These are phyloP conservation scores for Cylindrotheca closterium DNA, from an alignment of 108 stramenopile species.

Conservation along the genomic window DNA sequence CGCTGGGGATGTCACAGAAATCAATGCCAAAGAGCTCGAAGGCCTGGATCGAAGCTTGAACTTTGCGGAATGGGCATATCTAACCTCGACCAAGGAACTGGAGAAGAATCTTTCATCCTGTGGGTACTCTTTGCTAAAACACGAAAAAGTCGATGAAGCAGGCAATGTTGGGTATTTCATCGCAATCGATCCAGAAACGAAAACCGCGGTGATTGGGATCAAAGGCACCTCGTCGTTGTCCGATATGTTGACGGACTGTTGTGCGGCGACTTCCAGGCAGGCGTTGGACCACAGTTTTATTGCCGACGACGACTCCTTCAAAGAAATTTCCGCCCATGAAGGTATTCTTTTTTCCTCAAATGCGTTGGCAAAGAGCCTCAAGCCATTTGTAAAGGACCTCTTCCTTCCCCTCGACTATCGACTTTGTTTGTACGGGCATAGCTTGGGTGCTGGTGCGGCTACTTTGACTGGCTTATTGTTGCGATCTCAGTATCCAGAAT, in stretches of 20 bases:
- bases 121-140: neutral
- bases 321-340: conserved; percentile 46
- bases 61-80: too few species aligned
- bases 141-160: neutral
- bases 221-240: conserved; percentile 55
- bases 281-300: conserved; percentile 6
- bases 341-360: conserved; percentile 43
- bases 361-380: conserved; percentile 36
- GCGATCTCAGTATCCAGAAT: conserved; percentile 29
- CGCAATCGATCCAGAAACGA: conserved; percentile 31
- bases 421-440: conserved; percentile 47
- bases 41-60: too few species aligned
- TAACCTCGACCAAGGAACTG: too few species aligned
- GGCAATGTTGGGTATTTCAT: conserved; percentile 37
- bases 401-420: conserved; percentile 47
- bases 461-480: conserved; percentile 42
- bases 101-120: too few species aligned
- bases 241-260: conserved; percentile 56
- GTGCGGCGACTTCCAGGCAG: conserved; percentile 29
- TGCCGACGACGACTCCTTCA: conserved; percentile 19
- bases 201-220: conserved; percentile 49
- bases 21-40: too few species aligned
- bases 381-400: conserved; percentile 41
- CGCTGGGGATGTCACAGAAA: too few species aligned
- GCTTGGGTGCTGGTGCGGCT: conserved; percentile 53